Percentiles rank a stretch among this genome's conserved stretches.
These are phyloP conservation scores for Sordariomycetes sp. DNA, from an alignment of 2,329 filamentous ascomycete species.

Conservation along the genomic window DNA sequence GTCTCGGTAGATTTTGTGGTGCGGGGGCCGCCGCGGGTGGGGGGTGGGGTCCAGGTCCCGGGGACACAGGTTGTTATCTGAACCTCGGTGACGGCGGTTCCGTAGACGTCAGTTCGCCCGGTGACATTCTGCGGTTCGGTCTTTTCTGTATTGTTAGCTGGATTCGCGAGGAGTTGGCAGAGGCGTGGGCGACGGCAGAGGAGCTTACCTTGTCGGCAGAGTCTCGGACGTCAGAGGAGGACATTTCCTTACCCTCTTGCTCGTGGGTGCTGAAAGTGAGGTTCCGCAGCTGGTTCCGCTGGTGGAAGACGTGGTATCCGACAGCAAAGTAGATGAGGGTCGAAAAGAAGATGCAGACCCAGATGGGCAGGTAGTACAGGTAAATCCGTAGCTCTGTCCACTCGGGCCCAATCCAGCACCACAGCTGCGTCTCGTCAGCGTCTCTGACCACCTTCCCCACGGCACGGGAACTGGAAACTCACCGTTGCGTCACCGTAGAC, in stretches of 20 bases:
- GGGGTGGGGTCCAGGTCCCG: slow-evolving; percentile 6
- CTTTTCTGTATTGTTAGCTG: background rate
- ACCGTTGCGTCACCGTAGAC: slow-evolving; percentile 46
- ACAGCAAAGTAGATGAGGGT: slow-evolving; percentile 41
- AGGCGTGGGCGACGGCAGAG: background rate
- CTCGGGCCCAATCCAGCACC: slow-evolving; percentile 45
- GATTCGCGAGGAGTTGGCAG: background rate
- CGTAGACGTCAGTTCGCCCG: slow-evolving; percentile 22
- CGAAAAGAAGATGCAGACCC: slow-evolving; percentile 43
- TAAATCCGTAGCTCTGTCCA: slow-evolving; percentile 46
- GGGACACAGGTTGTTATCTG: slow-evolving; percentile 21
- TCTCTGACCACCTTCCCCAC: background rate
- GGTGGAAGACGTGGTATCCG: slow-evolving; percentile 45
- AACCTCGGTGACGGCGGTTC: slow-evolving; percentile 39
- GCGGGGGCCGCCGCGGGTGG: background rate
- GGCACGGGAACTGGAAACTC: slow-evolving; percentile 10
- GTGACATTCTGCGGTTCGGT: slow-evolving; percentile 12
- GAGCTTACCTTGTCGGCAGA: slow-evolving; percentile 19
- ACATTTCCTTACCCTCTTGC: slow-evolving; percentile 10
- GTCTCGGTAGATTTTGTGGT: background rate
- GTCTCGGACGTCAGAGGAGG: slow-evolving; percentile 13
- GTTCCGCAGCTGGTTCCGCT: slow-evolving; percentile 40
- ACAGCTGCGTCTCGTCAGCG: slow-evolving; percentile 26
- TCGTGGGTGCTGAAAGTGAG: slow-evolving; percentile 17
- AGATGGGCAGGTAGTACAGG: slow-evolving; percentile 48